These are phyloP conservation scores for Chytridiales sp. DNA, from an alignment of 371 early-diverging fungal genomes.

Conservation along the genomic window DNA sequence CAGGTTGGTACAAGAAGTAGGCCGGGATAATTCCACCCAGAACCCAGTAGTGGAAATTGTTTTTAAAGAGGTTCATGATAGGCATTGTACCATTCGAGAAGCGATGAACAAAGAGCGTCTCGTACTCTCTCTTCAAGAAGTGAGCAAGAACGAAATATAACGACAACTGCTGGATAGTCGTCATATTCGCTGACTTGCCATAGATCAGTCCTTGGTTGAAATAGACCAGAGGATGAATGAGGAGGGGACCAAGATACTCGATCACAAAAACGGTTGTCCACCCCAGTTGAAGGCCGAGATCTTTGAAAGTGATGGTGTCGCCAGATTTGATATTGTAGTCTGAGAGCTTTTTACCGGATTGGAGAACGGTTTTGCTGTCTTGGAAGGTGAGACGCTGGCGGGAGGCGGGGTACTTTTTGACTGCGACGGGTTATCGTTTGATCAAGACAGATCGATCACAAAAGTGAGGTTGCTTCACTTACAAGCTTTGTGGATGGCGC, in stretches of 20 bases:
- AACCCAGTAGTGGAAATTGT: conserved; percentile 92
- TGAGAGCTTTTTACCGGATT: conserved; percentile 57
- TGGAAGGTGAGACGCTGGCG: conserved; percentile 72
- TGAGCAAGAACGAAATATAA: conserved; percentile 75
- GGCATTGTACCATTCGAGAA: conserved; percentile 95
- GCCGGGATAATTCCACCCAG: conserved; percentile 85
- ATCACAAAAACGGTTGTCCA: conserved; percentile 94
- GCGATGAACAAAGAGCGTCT: conserved; percentile 91
- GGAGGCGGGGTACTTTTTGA: conserved; percentile 64
- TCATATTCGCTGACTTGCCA: conserved; percentile 39
- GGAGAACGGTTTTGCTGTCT: conserved; percentile 45
- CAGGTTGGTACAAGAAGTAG: conserved; percentile 59
- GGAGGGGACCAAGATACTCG: conserved; percentile 90
- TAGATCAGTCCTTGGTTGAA: conserved; percentile 67
- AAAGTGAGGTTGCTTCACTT: neutral
- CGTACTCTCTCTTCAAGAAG: conserved; percentile 91
- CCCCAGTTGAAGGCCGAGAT: conserved; percentile 84
- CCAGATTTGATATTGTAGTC: conserved; percentile 63
- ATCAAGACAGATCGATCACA: neutral
- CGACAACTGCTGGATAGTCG: conserved; percentile 45
- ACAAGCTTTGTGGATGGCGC: conserved; percentile 54
- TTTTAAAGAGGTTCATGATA: conserved; percentile 87
- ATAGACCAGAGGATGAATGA: conserved; percentile 86
- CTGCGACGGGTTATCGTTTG: conserved; percentile 25
- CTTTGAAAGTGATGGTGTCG: conserved; percentile 68